phyloP scores from a whole-genome alignment of 805 yeast genomes.

The Saccharomycopsis babjevae region DNA sequence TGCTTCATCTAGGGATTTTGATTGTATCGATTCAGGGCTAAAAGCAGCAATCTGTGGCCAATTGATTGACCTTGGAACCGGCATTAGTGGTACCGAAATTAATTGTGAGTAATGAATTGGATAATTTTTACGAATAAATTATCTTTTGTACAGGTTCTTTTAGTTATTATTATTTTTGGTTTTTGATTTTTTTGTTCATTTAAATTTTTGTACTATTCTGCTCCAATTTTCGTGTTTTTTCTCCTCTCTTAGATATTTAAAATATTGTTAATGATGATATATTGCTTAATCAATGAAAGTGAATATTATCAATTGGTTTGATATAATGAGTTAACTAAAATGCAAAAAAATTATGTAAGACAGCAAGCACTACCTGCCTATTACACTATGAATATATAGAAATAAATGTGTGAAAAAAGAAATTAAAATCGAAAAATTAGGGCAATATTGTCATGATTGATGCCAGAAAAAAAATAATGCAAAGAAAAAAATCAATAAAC shows the following conservation, averaged over 20 bases:
- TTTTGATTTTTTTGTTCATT: not conserved
- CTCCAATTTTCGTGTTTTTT: not conserved
- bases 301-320: too few relatives aligned
- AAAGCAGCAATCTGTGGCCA: constrained; percentile 26
- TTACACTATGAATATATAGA: too few relatives aligned
- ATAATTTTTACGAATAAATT: not conserved
- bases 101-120: not conserved
- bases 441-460: too few relatives aligned
- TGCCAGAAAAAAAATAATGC: too few relatives aligned
- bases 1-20: constrained; percentile 20
- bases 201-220: not conserved
- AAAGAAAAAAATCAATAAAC: too few relatives aligned
- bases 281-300: too few relatives aligned
- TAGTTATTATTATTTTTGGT: not conserved
- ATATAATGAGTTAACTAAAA: too few relatives aligned
- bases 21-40: constrained; percentile 21
- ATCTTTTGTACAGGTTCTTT: not conserved
- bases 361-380: too few relatives aligned
- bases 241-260: not conserved
- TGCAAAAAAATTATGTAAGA: too few relatives aligned
- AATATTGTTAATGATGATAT: too few relatives aligned
- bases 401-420: too few relatives aligned
- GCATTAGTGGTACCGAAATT: constrained; percentile 19
- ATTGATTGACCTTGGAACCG: constrained; percentile 23
- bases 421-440: too few relatives aligned